A percentile compares a stretch with the other conserved stretches of the same genome.
Conservation (phyloP, 2,329 filamentous ascomycete species). For the Claviceps sorghi region DNA sequence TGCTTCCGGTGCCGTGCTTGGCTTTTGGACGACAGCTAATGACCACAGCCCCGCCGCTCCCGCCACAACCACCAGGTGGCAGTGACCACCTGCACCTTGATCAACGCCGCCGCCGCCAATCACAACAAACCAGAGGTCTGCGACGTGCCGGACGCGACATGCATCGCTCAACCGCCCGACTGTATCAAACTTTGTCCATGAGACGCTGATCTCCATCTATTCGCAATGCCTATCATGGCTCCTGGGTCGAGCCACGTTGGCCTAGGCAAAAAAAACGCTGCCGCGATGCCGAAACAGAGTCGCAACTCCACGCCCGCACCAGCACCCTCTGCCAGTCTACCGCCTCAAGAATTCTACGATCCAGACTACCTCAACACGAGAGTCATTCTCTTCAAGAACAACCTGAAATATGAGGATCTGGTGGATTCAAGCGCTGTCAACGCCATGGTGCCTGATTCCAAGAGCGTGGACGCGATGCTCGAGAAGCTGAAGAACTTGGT, state of each 20-base stretch:
- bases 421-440: conserved; percentile 46
- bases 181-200: conserved; percentile 5
- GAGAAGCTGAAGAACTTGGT: conserved; percentile 48
- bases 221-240: conserved; percentile 30
- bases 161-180: conserved; percentile 4
- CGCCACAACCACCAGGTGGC: neutral
- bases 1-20: neutral
- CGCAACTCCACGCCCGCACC: conserved; percentile 59
- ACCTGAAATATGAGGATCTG: conserved; percentile 51
- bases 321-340: conserved; percentile 33
- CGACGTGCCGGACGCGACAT: conserved; percentile 4
- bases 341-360: conserved; percentile 39
- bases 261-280: conserved; percentile 48
- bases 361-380: conserved; percentile 54
- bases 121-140: neutral
- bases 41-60: neutral
- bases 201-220: conserved; percentile 2
- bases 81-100: neutral
- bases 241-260: conserved; percentile 45
- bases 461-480: conserved; percentile 48
- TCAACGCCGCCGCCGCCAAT: neutral
- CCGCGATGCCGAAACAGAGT: conserved; percentile 52
- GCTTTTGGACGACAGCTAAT: neutral
- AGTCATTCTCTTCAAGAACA: conserved; percentile 41
- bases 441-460: conserved; percentile 47